Evolutionary conservation across 139 green algal genomes (phyloP), one percentile per base, ranked within the genome.

Genomic region (Asterochloris sp.): DNA sequence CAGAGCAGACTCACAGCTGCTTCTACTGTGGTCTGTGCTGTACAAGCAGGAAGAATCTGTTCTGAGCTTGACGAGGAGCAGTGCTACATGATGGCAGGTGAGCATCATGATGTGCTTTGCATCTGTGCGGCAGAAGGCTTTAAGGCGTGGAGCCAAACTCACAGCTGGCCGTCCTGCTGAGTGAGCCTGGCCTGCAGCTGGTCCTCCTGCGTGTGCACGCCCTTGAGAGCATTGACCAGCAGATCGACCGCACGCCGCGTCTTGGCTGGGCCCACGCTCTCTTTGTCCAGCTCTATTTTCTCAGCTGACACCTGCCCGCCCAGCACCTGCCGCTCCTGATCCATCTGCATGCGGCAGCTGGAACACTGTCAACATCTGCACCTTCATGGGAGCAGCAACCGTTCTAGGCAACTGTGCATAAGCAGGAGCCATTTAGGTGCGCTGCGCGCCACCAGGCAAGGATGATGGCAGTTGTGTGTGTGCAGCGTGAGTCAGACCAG

Each of bases 131-230:
- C 66, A 26, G 17, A 71, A 23, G 73, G 15, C 13, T 60, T 16
- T 28, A 76, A 76, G 47, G 71, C 15, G 47, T 16, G 38, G 62
- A 71, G 24, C 8, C 69, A 77, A 38, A 68, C 38, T 76, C 64
- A 86, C 78, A 82, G 54, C 54, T 61, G 47, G 54, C 16, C 0
- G 28, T 74, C 62, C 29, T 83, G 63, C 60, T 76, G 38, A 19
- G 91, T 83, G 63, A 90, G 82, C 47, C 83, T 75, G 24, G 78
- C 80, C n/a, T 92, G 73, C 61, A 82, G 38, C 23, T 80, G 38
- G 0, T 78, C 82, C 82, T 93, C 83, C 80, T 92, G 86, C 64
- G 86, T 77, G 73, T 89, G 85, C 78, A 89, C 0, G 0, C 69
- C 60, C 71, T 82, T 82, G 21, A 85, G 26, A 27, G 64, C 66